These are phyloP conservation scores for Nitzschia sp. DNA, from an alignment of 108 stramenopile genomes.

Conservation along the genomic window DNA sequence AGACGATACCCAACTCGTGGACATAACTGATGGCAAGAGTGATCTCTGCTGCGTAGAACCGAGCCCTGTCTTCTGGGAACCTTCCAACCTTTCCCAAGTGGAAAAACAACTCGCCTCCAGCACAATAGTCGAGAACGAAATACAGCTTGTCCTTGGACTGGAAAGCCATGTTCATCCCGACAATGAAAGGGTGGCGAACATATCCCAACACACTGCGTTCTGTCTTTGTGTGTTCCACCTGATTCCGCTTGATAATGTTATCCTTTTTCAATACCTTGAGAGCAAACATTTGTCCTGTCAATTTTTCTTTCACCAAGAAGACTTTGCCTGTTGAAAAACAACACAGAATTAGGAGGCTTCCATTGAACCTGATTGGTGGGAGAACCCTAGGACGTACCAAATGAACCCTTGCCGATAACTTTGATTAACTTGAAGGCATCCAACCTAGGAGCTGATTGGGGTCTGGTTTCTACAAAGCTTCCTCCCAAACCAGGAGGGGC, in stretches of 20 bases:
- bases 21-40: slow-evolving; percentile 93
- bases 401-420: slow-evolving; percentile 93
- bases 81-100: slow-evolving; percentile 93
- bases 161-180: slow-evolving; percentile 98
- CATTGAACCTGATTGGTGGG: background rate
- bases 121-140: slow-evolving; percentile 97
- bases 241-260: slow-evolving; percentile 95
- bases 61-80: slow-evolving; percentile 86
- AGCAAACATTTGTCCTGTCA: slow-evolving; percentile 83
- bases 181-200: slow-evolving; percentile 97
- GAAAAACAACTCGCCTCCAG: slow-evolving; percentile 98
- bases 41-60: slow-evolving; percentile 98
- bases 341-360: background rate
- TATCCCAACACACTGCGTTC: slow-evolving; percentile 96
- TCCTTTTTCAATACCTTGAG: slow-evolving; percentile 95
- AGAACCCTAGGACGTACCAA: slow-evolving; percentile 66
- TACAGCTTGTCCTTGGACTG: slow-evolving; percentile 95
- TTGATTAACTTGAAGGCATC: slow-evolving; percentile 87
- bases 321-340: slow-evolving; percentile 71
- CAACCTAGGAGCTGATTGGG: slow-evolving; percentile 70
- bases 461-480: slow-evolving; percentile 58
- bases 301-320: slow-evolving; percentile 81
- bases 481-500: slow-evolving; percentile 56
- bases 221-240: slow-evolving; percentile 98
- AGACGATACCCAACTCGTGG: slow-evolving; percentile 94